Evolutionary conservation across 164 flowering plant genomes (phyloP).

Genomic region (Umbilicus rupestris): DNA sequence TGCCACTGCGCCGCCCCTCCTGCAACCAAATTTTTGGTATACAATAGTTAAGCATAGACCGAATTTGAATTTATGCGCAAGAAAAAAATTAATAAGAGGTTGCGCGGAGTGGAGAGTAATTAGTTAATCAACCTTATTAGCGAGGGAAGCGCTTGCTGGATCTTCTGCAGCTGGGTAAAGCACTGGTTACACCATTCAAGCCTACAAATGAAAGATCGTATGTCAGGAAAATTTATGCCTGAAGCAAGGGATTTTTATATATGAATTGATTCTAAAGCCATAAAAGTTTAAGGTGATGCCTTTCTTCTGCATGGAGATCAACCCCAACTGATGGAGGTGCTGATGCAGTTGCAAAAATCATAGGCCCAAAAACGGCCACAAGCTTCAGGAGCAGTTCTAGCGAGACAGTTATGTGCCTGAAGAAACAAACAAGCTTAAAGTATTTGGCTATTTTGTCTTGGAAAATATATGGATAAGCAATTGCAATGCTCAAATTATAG

Average conservation of each 20-base stretch:
- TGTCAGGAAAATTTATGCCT: neutral
- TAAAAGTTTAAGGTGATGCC: slow-evolving; percentile 20
- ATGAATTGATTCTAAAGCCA: neutral
- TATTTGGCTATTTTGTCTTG: neutral
- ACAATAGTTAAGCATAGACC: too few relatives aligned
- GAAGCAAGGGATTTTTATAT: neutral
- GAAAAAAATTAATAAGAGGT: neutral
- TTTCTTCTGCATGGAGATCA: slow-evolving; percentile 82
- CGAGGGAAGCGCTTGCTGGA: slow-evolving; percentile 55
- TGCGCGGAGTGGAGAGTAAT: neutral
- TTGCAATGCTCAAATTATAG: too few relatives aligned
- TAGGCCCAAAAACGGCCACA: slow-evolving; percentile 69
- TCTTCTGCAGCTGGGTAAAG: slow-evolving; percentile 51
- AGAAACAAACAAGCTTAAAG: neutral
- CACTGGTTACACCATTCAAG: slow-evolving; percentile 63
- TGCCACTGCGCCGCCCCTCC: slow-evolving; percentile 60
- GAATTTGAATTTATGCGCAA: too few relatives aligned
- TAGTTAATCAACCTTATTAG: slow-evolving; percentile 36
- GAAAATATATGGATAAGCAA: neutral
- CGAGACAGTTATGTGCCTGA: slow-evolving; percentile 63
- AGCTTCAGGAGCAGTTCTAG: slow-evolving; percentile 81
- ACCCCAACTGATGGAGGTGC: slow-evolving; percentile 69
- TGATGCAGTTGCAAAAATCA: slow-evolving; percentile 55
- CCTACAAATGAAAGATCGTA: slow-evolving; percentile 27
- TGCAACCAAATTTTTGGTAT: slow-evolving; percentile 20